Percentiles rank a stretch among this genome's conserved stretches.
Evolutionary conservation across 352 stramenopile species (phyloP).

Genomic region (Salisapilia sapeloensis): DNA sequence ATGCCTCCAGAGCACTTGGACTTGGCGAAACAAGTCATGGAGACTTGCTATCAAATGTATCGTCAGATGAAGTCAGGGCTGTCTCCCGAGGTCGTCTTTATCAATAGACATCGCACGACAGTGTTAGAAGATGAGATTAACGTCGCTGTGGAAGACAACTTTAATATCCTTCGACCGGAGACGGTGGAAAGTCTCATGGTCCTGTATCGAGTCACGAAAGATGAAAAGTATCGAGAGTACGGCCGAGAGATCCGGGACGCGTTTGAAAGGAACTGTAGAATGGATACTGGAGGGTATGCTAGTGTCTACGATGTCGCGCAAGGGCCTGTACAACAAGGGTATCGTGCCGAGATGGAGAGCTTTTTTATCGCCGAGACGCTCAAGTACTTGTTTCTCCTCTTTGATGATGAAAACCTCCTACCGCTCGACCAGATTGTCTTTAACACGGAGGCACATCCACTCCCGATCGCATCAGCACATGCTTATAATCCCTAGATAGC

Average conservation of each 20-base stretch:
- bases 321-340: conserved; percentile 17
- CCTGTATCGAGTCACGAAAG: conserved; percentile 79
- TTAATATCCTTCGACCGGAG: conserved; percentile 82
- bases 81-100: conserved; percentile 75
- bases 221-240: conserved; percentile 76
- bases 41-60: conserved; percentile 84
- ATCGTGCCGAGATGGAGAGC: conserved; percentile 75
- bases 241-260: conserved; percentile 74
- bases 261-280: conserved; percentile 67
- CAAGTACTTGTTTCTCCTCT: conserved; percentile 90
- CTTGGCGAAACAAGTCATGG: conserved; percentile 60
- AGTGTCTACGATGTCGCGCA: conserved; percentile 40
- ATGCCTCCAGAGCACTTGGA: conserved; percentile 41
- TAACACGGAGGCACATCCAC: conserved; percentile 79
- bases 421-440: conserved; percentile 75
- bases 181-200: conserved; percentile 87
- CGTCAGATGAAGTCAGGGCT: conserved; percentile 59
- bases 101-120: conserved; percentile 10
- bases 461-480: conserved; percentile 52
- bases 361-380: conserved; percentile 89
- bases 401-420: conserved; percentile 65
- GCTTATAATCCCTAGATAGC: no score
- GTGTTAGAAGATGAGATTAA: conserved; percentile 25
- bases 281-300: conserved; percentile 40
- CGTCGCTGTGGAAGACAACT: conserved; percentile 37